Conservation (phyloP, 148 eudicot genomes). For the Rhododendron simsii region DNA sequence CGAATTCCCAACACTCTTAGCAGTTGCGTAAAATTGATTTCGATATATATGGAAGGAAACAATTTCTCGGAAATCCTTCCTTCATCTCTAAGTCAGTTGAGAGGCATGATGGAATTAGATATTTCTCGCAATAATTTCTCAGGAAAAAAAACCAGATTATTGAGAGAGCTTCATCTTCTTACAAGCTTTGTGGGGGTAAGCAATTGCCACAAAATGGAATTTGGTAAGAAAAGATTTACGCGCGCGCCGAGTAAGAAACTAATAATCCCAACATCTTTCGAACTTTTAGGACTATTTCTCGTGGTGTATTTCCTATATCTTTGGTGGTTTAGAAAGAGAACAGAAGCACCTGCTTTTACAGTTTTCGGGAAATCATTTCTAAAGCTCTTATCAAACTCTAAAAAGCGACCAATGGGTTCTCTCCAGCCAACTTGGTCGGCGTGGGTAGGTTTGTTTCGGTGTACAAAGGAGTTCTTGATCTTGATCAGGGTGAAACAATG, state of each 20-base stretch:
- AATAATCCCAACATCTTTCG: neutral
- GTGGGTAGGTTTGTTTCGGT: neutral
- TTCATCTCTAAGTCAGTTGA: neutral
- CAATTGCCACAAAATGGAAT: neutral
- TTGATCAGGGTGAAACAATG: too few relatives aligned
- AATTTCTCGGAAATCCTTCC: neutral
- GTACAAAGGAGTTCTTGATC: too few relatives aligned
- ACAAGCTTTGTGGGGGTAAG: conserved; percentile 33
- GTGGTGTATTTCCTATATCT: neutral
- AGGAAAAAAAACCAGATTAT: neutral
- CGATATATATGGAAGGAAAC: neutral
- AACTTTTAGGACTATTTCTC: neutral
- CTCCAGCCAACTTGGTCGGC: neutral
- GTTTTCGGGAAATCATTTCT: neutral
- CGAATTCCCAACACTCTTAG: neutral
- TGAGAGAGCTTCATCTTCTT: neutral
- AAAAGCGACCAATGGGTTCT: neutral
- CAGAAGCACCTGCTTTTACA: neutral
- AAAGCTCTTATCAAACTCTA: neutral
- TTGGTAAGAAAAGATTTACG: neutral
- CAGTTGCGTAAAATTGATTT: neutral
- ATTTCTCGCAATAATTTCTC: conserved; percentile 3
- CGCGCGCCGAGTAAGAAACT: neutral
- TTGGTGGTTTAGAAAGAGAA: neutral
- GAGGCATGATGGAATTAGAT: neutral